Percentiles rank a stretch among this genome's conserved stretches.
Evolutionary conservation across 164 flowering plant genomes (phyloP).

Genomic region (Umbilicus rupestris): DNA sequence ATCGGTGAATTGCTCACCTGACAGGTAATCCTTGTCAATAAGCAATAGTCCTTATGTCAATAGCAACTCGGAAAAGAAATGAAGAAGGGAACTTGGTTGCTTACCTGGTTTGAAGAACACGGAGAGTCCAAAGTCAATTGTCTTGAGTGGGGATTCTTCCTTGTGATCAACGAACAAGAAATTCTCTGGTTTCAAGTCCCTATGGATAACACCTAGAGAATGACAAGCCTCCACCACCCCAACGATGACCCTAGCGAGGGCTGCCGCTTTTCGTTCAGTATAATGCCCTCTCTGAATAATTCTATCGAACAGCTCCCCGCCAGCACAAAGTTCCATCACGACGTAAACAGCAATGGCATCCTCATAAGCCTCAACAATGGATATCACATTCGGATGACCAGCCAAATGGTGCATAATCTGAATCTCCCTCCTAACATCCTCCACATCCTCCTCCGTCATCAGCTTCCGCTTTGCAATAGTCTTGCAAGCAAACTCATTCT

Average conservation of each 20-base stretch:
- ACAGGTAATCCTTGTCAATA: not conserved
- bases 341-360: constrained; percentile 2
- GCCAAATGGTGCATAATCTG: constrained; percentile 1
- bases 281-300: constrained; percentile 1
- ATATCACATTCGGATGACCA: constrained; percentile 1
- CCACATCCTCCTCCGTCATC: not conserved
- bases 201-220: constrained; percentile 1
- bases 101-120: not conserved
- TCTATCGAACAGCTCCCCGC: not conserved
- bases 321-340: not conserved
- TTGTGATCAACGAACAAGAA: not conserved
- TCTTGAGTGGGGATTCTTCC: not conserved
- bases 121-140: not conserved
- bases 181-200: not conserved
- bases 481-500: not conserved
- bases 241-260: not conserved
- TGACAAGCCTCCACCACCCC: not conserved
- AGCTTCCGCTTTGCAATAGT: not conserved
- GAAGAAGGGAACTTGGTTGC: not conserved
- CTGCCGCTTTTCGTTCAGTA: not conserved
- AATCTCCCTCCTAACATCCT: constrained; percentile 1
- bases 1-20: not conserved
- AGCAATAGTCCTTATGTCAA: not conserved
- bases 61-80: not conserved
- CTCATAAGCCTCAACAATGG: not conserved